Evolutionary conservation across 2,329 filamentous ascomycete species (phyloP).

Genomic region (Scedosporium apiospermum): DNA sequence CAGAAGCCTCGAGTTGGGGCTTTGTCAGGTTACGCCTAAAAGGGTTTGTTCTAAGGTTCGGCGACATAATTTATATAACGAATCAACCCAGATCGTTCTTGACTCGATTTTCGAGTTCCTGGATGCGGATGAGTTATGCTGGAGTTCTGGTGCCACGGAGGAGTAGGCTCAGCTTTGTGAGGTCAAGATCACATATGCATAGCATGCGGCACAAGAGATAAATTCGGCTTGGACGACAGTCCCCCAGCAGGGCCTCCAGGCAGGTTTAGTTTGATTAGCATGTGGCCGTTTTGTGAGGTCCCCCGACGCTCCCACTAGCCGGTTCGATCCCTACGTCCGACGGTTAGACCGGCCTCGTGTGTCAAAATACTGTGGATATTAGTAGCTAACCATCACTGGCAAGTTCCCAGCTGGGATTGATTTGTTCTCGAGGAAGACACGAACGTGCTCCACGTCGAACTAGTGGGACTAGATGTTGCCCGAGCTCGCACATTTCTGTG

Average conservation of each 20-base stretch:
- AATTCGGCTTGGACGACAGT: too few species aligned
- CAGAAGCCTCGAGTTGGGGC: too few species aligned
- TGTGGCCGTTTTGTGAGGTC: conserved; percentile 28
- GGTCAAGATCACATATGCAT: too few species aligned
- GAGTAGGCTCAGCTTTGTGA: too few species aligned
- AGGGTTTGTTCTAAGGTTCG: too few species aligned
- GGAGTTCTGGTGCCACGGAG: too few species aligned
- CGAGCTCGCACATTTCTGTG: conserved; percentile 16
- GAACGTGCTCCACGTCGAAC: conserved; percentile 40
- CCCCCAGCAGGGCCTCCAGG: conserved; percentile 6
- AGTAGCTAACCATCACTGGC: conserved; percentile 19
- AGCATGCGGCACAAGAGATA: too few species aligned
- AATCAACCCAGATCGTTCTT: too few species aligned
- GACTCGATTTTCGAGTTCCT: too few species aligned
- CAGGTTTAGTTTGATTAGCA: conserved; percentile 21
- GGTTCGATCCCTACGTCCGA: conserved; percentile 25
- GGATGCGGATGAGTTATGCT: too few species aligned
- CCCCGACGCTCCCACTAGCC: conserved; percentile 33
- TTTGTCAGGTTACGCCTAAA: too few species aligned
- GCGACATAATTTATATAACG: too few species aligned
- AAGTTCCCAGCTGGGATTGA: conserved; percentile 32
- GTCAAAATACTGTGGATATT: background rate
- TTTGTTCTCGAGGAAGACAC: conserved; percentile 30
- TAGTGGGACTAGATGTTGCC: conserved; percentile 26
- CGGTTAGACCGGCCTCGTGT: background rate